These are phyloP conservation scores for Fusarium falciforme DNA, from an alignment of 2,329 filamentous ascomycete genomes.

Conservation along the genomic window DNA sequence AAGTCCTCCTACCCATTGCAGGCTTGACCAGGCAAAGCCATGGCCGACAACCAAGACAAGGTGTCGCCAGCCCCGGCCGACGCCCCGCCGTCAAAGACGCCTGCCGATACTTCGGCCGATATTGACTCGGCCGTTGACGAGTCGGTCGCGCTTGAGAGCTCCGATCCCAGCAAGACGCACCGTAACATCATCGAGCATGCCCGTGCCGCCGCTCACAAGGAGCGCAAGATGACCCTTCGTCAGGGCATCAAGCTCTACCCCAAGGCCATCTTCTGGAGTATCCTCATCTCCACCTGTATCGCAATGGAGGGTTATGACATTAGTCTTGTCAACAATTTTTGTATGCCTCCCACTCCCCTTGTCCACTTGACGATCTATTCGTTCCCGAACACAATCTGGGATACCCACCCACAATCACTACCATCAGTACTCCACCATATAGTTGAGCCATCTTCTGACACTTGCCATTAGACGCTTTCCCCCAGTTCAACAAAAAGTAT, in stretches of 20 bases:
- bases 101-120: conserved; percentile 30
- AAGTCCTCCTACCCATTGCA: background rate
- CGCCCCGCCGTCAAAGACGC: conserved; percentile 30
- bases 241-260: conserved; percentile 87
- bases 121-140: conserved; percentile 22
- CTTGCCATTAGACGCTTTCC: conserved; percentile 58
- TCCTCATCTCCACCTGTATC: conserved; percentile 91
- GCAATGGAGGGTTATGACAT: conserved; percentile 93
- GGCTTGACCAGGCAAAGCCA: conserved; percentile 20
- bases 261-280: conserved; percentile 85
- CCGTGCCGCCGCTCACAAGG: conserved; percentile 65
- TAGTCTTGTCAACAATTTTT: conserved; percentile 85
- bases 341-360: conserved; percentile 46
- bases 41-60: conserved; percentile 32
- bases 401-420: background rate
- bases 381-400: background rate
- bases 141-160: conserved; percentile 6
- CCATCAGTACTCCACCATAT: background rate
- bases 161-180: conserved; percentile 43
- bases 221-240: conserved; percentile 76
- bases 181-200: conserved; percentile 49
- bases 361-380: background rate
- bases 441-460: conserved; percentile 15
- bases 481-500: conserved; percentile 69
- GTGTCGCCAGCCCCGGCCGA: conserved; percentile 21